Evolutionary conservation across 2,329 filamentous ascomycete species (phyloP).

Genomic region (Colletotrichum theobromicola): DNA sequence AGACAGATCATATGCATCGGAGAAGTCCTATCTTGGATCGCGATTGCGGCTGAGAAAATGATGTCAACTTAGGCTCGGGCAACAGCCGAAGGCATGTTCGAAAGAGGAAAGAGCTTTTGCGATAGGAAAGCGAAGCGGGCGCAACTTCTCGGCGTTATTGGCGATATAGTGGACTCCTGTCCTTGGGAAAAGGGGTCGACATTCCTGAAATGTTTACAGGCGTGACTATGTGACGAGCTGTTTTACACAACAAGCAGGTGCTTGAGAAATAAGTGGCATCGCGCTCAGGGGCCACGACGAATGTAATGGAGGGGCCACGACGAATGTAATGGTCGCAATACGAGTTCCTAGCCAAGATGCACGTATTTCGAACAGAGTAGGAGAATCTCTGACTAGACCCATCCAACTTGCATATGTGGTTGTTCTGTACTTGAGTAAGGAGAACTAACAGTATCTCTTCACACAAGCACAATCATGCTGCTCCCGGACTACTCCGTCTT

Average conservation of each 20-base stretch:
- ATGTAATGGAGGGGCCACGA: not conserved
- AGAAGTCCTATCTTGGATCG: not conserved
- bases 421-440: not conserved
- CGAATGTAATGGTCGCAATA: not conserved
- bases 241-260: not conserved
- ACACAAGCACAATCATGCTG: not conserved
- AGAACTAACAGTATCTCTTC: not conserved
- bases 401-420: not conserved
- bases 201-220: not conserved
- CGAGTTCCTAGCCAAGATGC: not conserved
- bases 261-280: not conserved
- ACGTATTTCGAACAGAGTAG: not conserved
- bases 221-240: not conserved
- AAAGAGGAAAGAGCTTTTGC: not conserved
- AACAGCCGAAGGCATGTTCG: not conserved
- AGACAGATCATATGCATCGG: not conserved
- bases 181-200: not conserved
- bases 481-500: not conserved
- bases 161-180: not conserved
- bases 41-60: not conserved
- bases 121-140: not conserved
- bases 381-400: not conserved
- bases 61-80: not conserved
- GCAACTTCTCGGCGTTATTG: not conserved
- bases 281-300: not conserved